Conservation (phyloP, 139 green algal species). For the Coelastrella sp. region DNA sequence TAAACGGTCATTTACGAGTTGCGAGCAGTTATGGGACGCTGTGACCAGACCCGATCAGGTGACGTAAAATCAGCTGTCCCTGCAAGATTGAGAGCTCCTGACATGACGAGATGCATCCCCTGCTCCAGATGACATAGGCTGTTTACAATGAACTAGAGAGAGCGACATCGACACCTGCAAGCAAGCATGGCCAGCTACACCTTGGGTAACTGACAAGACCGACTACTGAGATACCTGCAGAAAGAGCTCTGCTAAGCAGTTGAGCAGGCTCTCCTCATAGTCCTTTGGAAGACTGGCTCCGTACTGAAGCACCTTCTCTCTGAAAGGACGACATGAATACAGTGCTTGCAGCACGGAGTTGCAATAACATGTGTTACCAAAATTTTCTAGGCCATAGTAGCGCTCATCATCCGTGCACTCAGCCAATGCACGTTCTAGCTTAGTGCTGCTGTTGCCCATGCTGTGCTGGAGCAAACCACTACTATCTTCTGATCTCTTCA, state of each 20-base stretch:
- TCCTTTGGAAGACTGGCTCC: conserved; percentile 57
- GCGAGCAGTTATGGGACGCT: no score
- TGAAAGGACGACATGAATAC: conserved; percentile 91
- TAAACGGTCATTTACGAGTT: no score
- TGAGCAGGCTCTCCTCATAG: conserved; percentile 90
- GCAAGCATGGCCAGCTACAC: not conserved
- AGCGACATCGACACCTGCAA: no score
- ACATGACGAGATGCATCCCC: no score
- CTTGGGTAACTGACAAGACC: not conserved
- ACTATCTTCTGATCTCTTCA: no score
- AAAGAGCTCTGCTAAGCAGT: conserved; percentile 93
- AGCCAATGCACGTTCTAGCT: conserved; percentile 80
- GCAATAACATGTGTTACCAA: conserved; percentile 99
- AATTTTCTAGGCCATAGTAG: conserved; percentile 99
- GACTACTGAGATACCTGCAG: conserved; percentile 61
- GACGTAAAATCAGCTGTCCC: no score
- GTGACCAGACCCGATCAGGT: no score
- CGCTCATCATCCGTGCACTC: conserved; percentile 86
- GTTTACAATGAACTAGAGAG: no score
- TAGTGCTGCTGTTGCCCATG: conserved; percentile 78
- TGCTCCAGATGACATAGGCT: no score
- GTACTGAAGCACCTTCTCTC: conserved; percentile 87
- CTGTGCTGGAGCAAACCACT: no score
- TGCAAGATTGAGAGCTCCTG: no score
- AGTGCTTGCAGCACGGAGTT: conserved; percentile 95